These are phyloP conservation scores for Cordyceps pruinosa DNA, from an alignment of 2,329 filamentous ascomycete genomes.

Conservation along the genomic window DNA sequence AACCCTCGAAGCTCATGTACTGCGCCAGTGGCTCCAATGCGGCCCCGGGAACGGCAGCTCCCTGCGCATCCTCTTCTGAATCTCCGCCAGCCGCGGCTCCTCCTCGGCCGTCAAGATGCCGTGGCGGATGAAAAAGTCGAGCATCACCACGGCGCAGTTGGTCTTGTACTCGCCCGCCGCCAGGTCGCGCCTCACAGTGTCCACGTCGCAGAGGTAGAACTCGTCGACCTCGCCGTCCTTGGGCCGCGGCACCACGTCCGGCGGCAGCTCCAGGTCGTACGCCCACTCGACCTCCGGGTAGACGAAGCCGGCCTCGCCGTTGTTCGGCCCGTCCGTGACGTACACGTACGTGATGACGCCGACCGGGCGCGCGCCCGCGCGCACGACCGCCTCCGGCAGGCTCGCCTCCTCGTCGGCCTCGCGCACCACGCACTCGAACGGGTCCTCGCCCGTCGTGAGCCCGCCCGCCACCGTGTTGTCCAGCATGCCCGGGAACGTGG, in stretches of 20 bases:
- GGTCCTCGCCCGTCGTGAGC: constrained; percentile 71
- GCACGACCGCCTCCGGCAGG: constrained; percentile 63
- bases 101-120: constrained; percentile 72
- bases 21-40: constrained; percentile 35
- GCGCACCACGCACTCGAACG: constrained; percentile 74
- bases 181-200: constrained; percentile 67
- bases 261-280: constrained; percentile 76
- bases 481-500: constrained; percentile 84
- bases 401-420: constrained; percentile 88
- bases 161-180: constrained; percentile 77
- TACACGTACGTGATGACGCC: constrained; percentile 82
- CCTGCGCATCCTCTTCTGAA: constrained; percentile 68
- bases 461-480: constrained; percentile 87
- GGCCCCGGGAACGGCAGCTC: constrained; percentile 72
- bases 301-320: constrained; percentile 73
- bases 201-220: constrained; percentile 70
- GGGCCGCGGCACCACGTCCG: constrained; percentile 62
- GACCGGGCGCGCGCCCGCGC: constrained; percentile 47
- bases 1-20: neutral
- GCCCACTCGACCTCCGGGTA: constrained; percentile 90
- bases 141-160: constrained; percentile 75
- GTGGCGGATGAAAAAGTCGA: constrained; percentile 87
- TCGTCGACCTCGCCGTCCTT: constrained; percentile 84
- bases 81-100: constrained; percentile 71
- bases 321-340: constrained; percentile 66